Percentiles rank a stretch among this genome's conserved stretches.
These are phyloP conservation scores for Udeniomyces megalosporus DNA, from an alignment of 768 basidiomycete genomes.

Conservation along the genomic window DNA sequence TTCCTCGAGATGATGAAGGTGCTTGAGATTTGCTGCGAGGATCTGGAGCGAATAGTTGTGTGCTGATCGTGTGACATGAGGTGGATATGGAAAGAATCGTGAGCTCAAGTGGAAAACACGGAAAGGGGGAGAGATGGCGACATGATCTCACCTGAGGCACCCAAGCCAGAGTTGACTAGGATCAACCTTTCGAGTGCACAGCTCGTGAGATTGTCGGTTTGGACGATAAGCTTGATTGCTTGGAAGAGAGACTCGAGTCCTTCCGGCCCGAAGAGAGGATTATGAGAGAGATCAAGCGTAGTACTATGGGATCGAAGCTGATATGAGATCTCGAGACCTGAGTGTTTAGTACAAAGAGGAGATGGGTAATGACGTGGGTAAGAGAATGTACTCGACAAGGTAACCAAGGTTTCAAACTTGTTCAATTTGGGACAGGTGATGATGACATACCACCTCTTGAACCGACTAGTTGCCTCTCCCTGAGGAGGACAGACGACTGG, in stretches of 20 bases:
- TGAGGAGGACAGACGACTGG: neutral
- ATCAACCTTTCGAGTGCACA: neutral
- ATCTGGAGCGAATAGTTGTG: neutral
- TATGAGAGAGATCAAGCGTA: conserved; percentile 8
- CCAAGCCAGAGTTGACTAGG: neutral
- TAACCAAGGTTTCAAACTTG: too few species aligned
- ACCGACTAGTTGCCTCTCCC: conserved; percentile 7
- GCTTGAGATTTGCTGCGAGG: neutral
- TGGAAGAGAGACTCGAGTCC: neutral
- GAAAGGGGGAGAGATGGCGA: neutral
- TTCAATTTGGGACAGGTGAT: too few species aligned
- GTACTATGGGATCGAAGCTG: neutral
- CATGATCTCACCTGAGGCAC: neutral
- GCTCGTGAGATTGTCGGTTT: neutral
- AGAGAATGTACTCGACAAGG: too few species aligned
- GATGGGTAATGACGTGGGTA: too few species aligned
- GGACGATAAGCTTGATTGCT: neutral
- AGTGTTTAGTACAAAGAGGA: too few species aligned
- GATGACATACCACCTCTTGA: neutral
- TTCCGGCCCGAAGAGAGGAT: conserved; percentile 2
- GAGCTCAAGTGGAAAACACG: neutral
- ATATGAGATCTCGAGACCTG: conserved; percentile 4
- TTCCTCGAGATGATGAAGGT: neutral
- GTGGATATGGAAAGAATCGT: neutral
- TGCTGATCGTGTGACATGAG: neutral